Evolutionary conservation across 2,329 filamentous ascomycete species (phyloP).

Genomic region (Rugonectria rugulosa): DNA sequence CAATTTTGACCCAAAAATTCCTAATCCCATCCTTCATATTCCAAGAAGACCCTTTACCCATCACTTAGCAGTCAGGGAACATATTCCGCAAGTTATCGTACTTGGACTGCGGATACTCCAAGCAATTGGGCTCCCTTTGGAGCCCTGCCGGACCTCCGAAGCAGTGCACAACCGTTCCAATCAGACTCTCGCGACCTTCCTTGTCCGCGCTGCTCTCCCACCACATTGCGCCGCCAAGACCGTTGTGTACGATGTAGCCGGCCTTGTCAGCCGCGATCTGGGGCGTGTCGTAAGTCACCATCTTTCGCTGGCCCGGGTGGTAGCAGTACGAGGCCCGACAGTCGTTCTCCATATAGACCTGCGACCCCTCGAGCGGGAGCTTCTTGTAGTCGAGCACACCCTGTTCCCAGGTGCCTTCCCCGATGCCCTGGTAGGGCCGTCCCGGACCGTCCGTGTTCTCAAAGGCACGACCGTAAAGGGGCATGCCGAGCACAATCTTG

Average conservation of each 20-base stretch:
- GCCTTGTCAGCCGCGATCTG: constrained; percentile 74
- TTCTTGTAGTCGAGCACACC: constrained; percentile 91
- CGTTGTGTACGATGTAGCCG: constrained; percentile 69
- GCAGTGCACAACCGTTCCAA: constrained; percentile 66
- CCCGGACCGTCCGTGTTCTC: constrained; percentile 79
- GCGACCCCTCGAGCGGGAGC: constrained; percentile 72
- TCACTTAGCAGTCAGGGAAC: constrained; percentile 54
- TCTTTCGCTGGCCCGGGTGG: constrained; percentile 64
- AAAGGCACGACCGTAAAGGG: constrained; percentile 89
- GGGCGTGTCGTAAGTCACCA: constrained; percentile 83
- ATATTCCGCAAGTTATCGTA: constrained; percentile 74
- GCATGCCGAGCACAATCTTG: constrained; percentile 92
- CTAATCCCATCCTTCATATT: not conserved
- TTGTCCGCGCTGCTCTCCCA: constrained; percentile 90
- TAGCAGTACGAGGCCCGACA: constrained; percentile 81
- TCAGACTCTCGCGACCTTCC: constrained; percentile 70
- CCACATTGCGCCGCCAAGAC: constrained; percentile 94
- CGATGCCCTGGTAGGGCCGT: constrained; percentile 72
- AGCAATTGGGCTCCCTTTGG: constrained; percentile 63
- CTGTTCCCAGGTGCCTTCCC: constrained; percentile 82
- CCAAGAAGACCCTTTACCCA: not conserved
- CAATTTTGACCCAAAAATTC: not conserved
- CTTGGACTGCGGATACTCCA: constrained; percentile 70
- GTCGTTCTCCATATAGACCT: constrained; percentile 69
- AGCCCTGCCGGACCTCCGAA: constrained; percentile 63